Evolutionary conservation across 352 stramenopile species (phyloP), one percentile per base, ranked within the genome.

Genomic region (Globisporangium polare): DNA sequence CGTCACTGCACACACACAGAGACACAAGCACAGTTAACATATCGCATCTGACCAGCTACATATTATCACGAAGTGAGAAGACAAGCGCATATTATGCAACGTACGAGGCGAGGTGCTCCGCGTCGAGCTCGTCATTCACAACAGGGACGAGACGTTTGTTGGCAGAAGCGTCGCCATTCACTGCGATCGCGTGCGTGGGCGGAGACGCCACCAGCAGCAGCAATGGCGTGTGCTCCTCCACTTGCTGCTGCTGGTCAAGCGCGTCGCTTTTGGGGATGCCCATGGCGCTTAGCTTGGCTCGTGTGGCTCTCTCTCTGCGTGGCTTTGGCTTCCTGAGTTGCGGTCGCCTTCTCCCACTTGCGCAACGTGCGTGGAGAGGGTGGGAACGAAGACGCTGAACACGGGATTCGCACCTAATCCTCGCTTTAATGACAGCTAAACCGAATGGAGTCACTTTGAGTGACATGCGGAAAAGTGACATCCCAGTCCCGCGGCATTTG

Each of bases 81-180:
- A 29, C 20, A 47, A 18, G 2, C 27, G 6, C 31, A 57, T 41
- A 5, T n/a, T 8, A 41, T n/a, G 5, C 1, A 10, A 67, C 72
- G 33, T 65, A 84, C 69, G 79, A 87, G 0, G 75, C 75, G 29
- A 85, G 66, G 56, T 84, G 73, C 15, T 43, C 12, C 37, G 37
- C 13, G 15, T 43, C 12, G 12, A 43, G 37, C 37, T 43, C 12
- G 0, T 43, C 12, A n/a, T 43, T 12, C 12, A 2, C 41, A 47
- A 15, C 15, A n/a, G 39, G 13, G 12, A 46, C 39, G 39, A 26
- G 41, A 18, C 37, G 37, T 12, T 53, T 35, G 26, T 2, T 8
- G 18, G 7, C 31, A 24, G 49, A 37, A 17, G 27, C 8, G 27
- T 54, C 49, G 17, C 27, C 49, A 54, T 54, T 5, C 6, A 54